Evolutionary conservation across 805 yeast species (phyloP).

Genomic region (Kazachstania martiniae): DNA sequence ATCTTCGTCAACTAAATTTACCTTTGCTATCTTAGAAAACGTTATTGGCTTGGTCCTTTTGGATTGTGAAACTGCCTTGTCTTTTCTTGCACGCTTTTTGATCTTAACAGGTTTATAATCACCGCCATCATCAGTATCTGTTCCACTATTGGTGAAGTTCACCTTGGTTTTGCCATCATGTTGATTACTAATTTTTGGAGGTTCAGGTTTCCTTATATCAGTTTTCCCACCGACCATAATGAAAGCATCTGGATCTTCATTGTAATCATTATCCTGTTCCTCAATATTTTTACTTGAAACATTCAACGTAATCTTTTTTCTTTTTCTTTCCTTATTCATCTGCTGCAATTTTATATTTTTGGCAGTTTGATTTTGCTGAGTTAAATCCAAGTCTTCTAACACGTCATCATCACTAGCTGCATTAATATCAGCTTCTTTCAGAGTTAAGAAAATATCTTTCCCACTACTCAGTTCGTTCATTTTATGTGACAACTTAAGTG

Average conservation of each 20-base stretch:
- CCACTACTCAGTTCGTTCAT: conserved; percentile 31
- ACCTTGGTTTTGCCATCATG: conserved; percentile 16
- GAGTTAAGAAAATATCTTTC: conserved; percentile 40
- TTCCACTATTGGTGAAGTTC: conserved; percentile 13
- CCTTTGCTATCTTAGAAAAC: conserved; percentile 25
- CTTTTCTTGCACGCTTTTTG: conserved; percentile 30
- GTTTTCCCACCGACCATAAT: conserved; percentile 14
- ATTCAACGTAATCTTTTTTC: conserved; percentile 12
- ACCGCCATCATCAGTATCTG: conserved; percentile 20
- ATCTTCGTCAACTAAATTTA: conserved; percentile 26
- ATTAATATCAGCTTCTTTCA: conserved; percentile 34
- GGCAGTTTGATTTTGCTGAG: conserved; percentile 21
- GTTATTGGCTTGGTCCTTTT: conserved; percentile 23
- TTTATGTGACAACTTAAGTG: conserved; percentile 40
- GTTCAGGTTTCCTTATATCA: background rate
- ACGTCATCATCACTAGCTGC: conserved; percentile 21
- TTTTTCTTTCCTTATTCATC: conserved; percentile 28
- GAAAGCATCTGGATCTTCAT: conserved; percentile 10
- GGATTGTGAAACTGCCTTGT: conserved; percentile 8
- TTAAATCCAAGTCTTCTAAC: conserved; percentile 18
- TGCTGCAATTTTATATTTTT: conserved; percentile 24
- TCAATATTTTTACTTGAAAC: conserved; percentile 17
- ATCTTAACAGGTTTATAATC: conserved; percentile 32
- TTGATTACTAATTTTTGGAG: background rate
- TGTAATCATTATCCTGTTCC: conserved; percentile 9